Evolutionary conservation across 331 rosid genomes (phyloP).

Genomic region (Telfairia occidentalis): DNA sequence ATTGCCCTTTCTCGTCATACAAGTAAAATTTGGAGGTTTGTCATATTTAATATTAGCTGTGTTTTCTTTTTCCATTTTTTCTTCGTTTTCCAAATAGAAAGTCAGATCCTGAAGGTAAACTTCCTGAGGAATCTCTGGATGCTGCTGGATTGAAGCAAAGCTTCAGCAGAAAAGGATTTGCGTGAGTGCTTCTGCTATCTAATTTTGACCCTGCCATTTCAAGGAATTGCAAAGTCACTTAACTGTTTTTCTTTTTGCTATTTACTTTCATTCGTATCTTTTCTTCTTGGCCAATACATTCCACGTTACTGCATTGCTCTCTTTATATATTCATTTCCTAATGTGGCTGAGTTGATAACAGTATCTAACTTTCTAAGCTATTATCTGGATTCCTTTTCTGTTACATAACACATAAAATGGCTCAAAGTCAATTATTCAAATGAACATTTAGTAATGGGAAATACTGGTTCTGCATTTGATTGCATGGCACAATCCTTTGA

Average conservation of each 20-base stretch:
- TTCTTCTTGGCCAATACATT: neutral
- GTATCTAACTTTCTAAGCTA: neutral
- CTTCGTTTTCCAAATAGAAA: conserved; percentile 28
- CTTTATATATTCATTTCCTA: neutral
- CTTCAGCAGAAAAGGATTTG: conserved; percentile 70
- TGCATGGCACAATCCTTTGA: neutral
- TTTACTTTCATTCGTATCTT: neutral
- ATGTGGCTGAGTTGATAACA: neutral
- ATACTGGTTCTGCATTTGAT: neutral
- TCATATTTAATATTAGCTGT: neutral
- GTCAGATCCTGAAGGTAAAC: conserved; percentile 83
- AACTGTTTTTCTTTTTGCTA: neutral
- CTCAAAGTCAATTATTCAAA: neutral
- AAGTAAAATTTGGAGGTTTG: neutral
- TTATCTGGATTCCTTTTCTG: conserved; percentile 1
- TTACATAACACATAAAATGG: neutral
- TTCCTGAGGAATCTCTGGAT: conserved; percentile 70
- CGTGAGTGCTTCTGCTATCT: conserved; percentile 43
- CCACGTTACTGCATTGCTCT: neutral
- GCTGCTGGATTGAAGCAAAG: conserved; percentile 67
- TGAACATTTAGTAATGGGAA: neutral
- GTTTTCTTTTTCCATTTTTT: neutral
- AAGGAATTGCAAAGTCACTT: neutral
- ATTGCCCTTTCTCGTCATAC: neutral
- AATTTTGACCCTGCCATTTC: conserved; percentile 8